A percentile compares a stretch with the other conserved stretches of the same genome.
Conservation (phyloP, 2,329 filamentous ascomycete species). For the Diplocarpon rosae region DNA sequence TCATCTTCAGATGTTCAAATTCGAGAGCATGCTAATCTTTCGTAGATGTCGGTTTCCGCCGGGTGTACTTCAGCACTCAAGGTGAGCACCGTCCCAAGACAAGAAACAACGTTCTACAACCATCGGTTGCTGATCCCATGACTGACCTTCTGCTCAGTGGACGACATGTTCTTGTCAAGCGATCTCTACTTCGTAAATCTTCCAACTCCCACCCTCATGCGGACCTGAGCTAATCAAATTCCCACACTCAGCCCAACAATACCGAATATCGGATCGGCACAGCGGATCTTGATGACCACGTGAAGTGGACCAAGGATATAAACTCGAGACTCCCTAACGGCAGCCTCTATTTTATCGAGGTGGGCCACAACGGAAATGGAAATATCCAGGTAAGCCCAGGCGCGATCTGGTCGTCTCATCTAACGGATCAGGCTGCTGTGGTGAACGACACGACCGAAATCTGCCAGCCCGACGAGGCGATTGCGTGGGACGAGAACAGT, state of each 20-base stretch:
- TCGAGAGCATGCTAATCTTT: too few species aligned
- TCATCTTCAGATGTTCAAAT: too few species aligned
- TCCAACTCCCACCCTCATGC: background rate
- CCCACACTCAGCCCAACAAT: background rate
- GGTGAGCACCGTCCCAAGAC: slow-evolving; percentile 4
- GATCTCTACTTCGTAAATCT: background rate
- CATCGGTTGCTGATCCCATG: background rate
- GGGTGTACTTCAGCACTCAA: slow-evolving; percentile 19
- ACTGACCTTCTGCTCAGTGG: slow-evolving; percentile 29
- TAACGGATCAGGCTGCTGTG: background rate
- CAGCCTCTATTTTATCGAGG: slow-evolving; percentile 40
- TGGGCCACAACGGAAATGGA: slow-evolving; percentile 44
- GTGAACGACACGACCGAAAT: background rate
- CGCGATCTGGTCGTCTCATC: background rate
- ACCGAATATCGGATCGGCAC: slow-evolving; percentile 12
- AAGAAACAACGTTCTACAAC: background rate
- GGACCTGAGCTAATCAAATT: background rate
- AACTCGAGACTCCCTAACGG: slow-evolving; percentile 38
- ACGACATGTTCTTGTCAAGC: slow-evolving; percentile 45
- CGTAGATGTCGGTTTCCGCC: slow-evolving; percentile 16
- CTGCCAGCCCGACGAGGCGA: slow-evolving; percentile 18
- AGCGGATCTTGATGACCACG: slow-evolving; percentile 35
- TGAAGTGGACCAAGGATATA: slow-evolving; percentile 32
- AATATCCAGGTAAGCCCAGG: slow-evolving; percentile 30
- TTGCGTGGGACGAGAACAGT: slow-evolving; percentile 35